phyloP scores from a whole-genome alignment of 768 basidiomycete genomes.

The Steccherinum ochraceum region DNA sequence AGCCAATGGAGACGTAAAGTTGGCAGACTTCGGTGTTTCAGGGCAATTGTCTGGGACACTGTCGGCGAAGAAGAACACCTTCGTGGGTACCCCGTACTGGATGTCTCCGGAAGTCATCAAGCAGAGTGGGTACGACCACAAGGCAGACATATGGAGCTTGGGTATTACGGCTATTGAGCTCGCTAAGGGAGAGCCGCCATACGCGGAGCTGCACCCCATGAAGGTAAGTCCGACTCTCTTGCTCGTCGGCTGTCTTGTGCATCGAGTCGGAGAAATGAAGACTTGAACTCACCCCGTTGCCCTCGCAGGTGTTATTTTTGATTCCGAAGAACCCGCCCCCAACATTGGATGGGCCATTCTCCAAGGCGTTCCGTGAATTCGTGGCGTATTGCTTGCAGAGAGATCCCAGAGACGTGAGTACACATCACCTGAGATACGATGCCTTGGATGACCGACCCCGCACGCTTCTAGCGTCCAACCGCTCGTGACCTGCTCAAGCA shows the following conservation, averaged over 20 bases:
- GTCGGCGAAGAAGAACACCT: constrained; percentile 96
- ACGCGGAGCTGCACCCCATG: constrained; percentile 98
- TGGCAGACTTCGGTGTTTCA: constrained; percentile 98
- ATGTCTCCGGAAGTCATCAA: constrained; percentile 99
- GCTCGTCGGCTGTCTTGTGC: no score
- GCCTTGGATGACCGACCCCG: neutral
- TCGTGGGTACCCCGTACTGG: constrained; percentile 98
- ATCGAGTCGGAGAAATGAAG: neutral
- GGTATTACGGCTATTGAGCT: constrained; percentile 97
- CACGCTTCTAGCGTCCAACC: constrained; percentile 67
- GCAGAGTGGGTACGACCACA: constrained; percentile 98
- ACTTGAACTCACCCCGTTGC: neutral
- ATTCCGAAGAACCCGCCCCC: constrained; percentile 98
- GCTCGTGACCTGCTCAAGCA: constrained; percentile 96
- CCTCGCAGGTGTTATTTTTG: constrained; percentile 80
- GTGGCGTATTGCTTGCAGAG: constrained; percentile 89
- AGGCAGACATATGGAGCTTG: constrained; percentile 98
- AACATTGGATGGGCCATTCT: constrained; percentile 82
- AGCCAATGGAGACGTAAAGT: constrained; percentile 90
- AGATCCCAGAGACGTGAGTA: constrained; percentile 82
- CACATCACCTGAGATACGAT: constrained; percentile 14
- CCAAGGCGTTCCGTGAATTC: constrained; percentile 91
- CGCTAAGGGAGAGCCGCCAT: constrained; percentile 96
- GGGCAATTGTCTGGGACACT: constrained; percentile 93
- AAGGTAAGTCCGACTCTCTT: constrained; percentile 55